These are phyloP conservation scores for Clarireedia hainanense DNA, from an alignment of 2,329 filamentous ascomycete species.

Conservation along the genomic window DNA sequence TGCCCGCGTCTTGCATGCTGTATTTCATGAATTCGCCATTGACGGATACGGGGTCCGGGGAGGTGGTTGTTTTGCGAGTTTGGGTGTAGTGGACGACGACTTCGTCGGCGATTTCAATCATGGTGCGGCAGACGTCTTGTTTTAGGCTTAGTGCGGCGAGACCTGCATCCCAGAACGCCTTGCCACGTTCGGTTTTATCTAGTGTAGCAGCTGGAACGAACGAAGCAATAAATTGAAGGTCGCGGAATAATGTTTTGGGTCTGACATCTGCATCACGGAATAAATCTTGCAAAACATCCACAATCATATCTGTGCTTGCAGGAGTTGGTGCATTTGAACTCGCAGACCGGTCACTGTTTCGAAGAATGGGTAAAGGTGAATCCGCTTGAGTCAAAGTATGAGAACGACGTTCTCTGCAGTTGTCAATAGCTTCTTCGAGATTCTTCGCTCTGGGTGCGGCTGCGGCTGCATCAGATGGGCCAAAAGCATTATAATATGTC, in stretches of 20 bases:
- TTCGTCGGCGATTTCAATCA: slow-evolving; percentile 58
- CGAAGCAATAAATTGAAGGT: slow-evolving; percentile 66
- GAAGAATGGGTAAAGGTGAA: slow-evolving; percentile 60
- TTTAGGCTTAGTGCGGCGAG: slow-evolving; percentile 86
- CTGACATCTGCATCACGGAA: slow-evolving; percentile 61
- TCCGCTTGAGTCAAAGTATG: slow-evolving; percentile 41
- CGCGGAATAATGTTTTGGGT: slow-evolving; percentile 75
- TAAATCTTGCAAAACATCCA: slow-evolving; percentile 57
- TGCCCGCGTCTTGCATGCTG: slow-evolving; percentile 71
- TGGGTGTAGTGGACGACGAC: slow-evolving; percentile 62
- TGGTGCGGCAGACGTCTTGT: slow-evolving; percentile 66
- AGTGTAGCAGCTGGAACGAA: slow-evolving; percentile 55
- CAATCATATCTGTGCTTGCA: slow-evolving; percentile 43
- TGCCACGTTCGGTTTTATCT: slow-evolving; percentile 56
- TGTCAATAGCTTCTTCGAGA: slow-evolving; percentile 62
- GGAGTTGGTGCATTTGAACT: slow-evolving; percentile 38
- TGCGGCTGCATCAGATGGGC: slow-evolving; percentile 18
- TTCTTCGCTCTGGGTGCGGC: slow-evolving; percentile 35
- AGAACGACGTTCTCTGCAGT: slow-evolving; percentile 59
- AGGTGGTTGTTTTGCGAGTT: slow-evolving; percentile 40
- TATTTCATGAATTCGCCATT: slow-evolving; percentile 47
- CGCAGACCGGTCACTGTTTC: slow-evolving; percentile 68
- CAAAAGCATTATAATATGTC: slow-evolving; percentile 26
- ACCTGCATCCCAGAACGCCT: slow-evolving; percentile 76
- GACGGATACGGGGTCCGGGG: slow-evolving; percentile 27